These are phyloP conservation scores for Narthecium ossifragum DNA, from an alignment of 106 monocot genomes.

Conservation along the genomic window DNA sequence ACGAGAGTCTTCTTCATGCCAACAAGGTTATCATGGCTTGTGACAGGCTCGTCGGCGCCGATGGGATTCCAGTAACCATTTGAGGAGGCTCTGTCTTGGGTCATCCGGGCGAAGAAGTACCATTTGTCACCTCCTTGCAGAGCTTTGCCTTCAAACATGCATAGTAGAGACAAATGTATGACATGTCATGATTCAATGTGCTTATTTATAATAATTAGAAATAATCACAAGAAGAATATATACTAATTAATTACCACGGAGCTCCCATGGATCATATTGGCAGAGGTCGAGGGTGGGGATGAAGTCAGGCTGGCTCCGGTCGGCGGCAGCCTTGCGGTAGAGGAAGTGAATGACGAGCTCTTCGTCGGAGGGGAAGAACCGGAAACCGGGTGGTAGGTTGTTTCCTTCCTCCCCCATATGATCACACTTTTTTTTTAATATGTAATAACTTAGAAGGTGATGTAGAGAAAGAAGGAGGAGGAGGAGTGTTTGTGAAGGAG, in stretches of 20 bases:
- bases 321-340: conserved; percentile 35
- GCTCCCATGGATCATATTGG: conserved; percentile 70
- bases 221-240: no score
- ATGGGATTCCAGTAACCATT: conserved; percentile 55
- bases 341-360: conserved; percentile 90
- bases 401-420: conserved; percentile 36
- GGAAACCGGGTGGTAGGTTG: conserved; percentile 80
- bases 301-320: conserved; percentile 67
- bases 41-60: conserved; percentile 35
- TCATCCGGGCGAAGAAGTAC: conserved; percentile 67
- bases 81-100: conserved; percentile 24
- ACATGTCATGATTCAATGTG: no score
- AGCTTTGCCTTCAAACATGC: conserved; percentile 50
- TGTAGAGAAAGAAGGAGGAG: not conserved
- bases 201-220: no score
- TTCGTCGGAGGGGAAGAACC: conserved; percentile 86
- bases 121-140: conserved; percentile 55
- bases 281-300: conserved; percentile 64
- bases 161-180: not conserved
- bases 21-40: conserved; percentile 17
- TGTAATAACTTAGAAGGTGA: no score
- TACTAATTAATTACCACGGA: conserved; percentile 66
- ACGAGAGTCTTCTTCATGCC: conserved; percentile 62
- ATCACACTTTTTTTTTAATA: no score
- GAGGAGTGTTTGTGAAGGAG: not conserved